A percentile compares a stretch with the other conserved stretches of the same genome.
These are phyloP conservation scores for Betula pendula DNA, from an alignment of 306 rosid species.

Conservation along the genomic window DNA sequence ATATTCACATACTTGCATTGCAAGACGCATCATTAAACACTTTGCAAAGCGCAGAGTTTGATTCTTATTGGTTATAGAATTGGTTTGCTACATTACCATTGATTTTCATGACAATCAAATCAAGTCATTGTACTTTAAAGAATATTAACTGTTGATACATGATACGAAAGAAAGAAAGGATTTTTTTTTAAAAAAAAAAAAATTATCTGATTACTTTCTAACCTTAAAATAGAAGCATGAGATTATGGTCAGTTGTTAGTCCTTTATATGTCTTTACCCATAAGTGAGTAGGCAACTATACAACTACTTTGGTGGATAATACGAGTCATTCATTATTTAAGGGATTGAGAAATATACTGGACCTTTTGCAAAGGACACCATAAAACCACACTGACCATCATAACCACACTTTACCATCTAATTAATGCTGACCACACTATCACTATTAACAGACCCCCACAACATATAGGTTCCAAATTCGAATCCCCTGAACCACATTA, in stretches of 20 bases:
- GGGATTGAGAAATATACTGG: background rate
- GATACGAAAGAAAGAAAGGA: background rate
- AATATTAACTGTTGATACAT: background rate
- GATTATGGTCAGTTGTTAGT: background rate
- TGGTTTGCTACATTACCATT: background rate
- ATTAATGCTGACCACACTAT: too few species aligned
- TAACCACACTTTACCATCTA: too few species aligned
- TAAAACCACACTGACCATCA: background rate
- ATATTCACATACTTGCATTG: background rate
- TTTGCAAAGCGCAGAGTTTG: too few species aligned
- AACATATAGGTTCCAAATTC: too few species aligned
- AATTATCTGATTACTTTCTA: background rate
- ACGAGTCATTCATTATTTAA: background rate
- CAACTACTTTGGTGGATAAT: background rate
- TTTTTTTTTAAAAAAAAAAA: too few species aligned
- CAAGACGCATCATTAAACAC: too few species aligned
- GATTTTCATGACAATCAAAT: background rate
- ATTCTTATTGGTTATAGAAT: background rate
- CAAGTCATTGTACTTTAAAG: background rate
- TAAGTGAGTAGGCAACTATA: background rate
- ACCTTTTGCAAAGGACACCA: background rate
- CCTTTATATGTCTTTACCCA: background rate
- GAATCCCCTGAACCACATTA: too few species aligned
- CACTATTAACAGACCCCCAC: background rate
- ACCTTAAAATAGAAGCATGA: background rate